Evolutionary conservation across 2,329 filamentous ascomycete genomes (phyloP).

Genomic region (Claviceps africana): DNA sequence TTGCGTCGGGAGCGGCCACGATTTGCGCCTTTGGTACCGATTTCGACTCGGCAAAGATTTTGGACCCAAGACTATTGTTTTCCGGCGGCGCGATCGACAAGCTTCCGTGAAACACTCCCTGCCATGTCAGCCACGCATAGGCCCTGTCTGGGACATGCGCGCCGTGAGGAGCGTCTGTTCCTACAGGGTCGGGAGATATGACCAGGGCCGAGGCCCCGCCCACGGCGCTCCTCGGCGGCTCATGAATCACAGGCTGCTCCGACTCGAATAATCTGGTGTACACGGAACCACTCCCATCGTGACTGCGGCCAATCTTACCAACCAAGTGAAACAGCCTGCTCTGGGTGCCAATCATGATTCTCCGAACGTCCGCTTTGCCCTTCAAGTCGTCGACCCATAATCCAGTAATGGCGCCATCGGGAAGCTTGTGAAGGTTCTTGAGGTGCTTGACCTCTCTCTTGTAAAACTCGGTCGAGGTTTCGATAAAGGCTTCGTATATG

Average conservation of each 20-base stretch:
- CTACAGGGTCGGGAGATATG: constrained; percentile 60
- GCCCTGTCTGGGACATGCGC: constrained; percentile 53
- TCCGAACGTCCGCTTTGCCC: constrained; percentile 54
- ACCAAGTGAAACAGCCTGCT: constrained; percentile 67
- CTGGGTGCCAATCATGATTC: constrained; percentile 69
- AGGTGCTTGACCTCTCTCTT: constrained; percentile 87
- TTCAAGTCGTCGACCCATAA: constrained; percentile 67
- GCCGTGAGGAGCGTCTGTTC: constrained; percentile 37
- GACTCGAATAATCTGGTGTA: constrained; percentile 80
- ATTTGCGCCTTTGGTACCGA: constrained; percentile 63
- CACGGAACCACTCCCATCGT: constrained; percentile 71
- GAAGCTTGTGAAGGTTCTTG: constrained; percentile 67
- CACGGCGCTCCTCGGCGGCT: constrained; percentile 45
- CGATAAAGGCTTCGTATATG: constrained; percentile 89
- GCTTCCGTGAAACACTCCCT: constrained; percentile 79
- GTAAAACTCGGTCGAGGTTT: constrained; percentile 90
- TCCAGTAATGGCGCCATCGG: constrained; percentile 72
- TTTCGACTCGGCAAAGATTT: constrained; percentile 66
- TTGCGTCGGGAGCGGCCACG: constrained; percentile 45
- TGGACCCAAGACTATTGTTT: constrained; percentile 49
- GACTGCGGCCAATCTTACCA: constrained; percentile 59
- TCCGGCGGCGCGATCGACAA: constrained; percentile 49
- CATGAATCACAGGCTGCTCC: constrained; percentile 66
- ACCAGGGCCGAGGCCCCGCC: constrained; percentile 50
- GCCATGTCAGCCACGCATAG: constrained; percentile 81